Percentiles rank a stretch among this genome's conserved stretches.
Conservation (phyloP, 2,329 filamentous ascomycete species). For the Ascochyta lentis region DNA sequence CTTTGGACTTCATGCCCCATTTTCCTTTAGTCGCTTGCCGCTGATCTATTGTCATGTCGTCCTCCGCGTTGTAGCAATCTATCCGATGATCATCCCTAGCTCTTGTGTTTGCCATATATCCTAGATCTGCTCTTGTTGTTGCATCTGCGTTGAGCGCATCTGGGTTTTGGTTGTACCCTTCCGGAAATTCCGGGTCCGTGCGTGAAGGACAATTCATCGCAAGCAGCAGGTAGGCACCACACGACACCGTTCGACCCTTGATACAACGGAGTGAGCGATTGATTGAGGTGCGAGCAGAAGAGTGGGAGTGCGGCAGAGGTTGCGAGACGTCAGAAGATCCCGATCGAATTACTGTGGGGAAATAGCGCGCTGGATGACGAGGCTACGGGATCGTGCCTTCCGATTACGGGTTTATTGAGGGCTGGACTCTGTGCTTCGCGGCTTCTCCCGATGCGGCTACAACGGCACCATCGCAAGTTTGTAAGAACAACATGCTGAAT, state of each 20-base stretch:
- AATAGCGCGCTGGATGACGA: constrained; percentile 14
- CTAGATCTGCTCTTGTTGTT: constrained; percentile 68
- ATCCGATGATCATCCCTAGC: constrained; percentile 53
- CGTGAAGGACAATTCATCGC: constrained; percentile 71
- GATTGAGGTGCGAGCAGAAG: background rate
- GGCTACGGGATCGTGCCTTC: constrained; percentile 8
- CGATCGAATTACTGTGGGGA: constrained; percentile 6
- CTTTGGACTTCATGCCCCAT: background rate
- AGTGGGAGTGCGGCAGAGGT: background rate
- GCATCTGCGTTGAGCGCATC: constrained; percentile 63
- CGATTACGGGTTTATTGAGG: constrained; percentile 4
- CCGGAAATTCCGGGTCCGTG: constrained; percentile 60
- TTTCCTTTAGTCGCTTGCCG: background rate
- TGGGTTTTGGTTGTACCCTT: constrained; percentile 69
- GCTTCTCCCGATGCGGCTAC: constrained; percentile 5
- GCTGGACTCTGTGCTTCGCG: constrained; percentile 4
- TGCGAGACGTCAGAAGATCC: background rate
- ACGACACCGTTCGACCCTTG: background rate
- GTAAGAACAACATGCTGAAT: background rate
- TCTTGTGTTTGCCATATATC: constrained; percentile 65
- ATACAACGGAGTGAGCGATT: background rate
- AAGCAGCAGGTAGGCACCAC: constrained; percentile 4
- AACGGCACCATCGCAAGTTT: background rate
- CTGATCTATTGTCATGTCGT: constrained; percentile 1
- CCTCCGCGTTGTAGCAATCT: constrained; percentile 22